phyloP scores from a whole-genome alignment of 2,329 filamentous ascomycete species.

The Trichophyton mentagrophytes region DNA sequence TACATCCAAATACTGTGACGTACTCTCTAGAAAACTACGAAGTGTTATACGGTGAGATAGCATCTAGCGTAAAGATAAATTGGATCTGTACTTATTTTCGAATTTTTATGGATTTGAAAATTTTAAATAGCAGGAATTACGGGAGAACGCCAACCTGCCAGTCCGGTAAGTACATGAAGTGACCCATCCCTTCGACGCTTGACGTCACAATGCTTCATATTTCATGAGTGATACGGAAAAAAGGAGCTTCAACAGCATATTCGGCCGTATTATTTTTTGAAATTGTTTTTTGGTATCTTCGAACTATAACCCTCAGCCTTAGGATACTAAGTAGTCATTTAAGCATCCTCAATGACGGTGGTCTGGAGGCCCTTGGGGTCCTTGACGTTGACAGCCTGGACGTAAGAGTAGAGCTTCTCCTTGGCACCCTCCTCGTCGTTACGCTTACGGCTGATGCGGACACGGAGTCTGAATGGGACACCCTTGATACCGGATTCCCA shows the following conservation, averaged over 20 bases:
- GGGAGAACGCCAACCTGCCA: slow-evolving; percentile 1
- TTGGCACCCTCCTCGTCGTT: slow-evolving; percentile 99
- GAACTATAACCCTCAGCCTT: neutral
- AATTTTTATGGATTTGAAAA: neutral
- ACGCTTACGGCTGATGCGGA: slow-evolving; percentile 98
- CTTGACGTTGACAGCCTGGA: slow-evolving; percentile 99
- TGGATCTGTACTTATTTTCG: neutral
- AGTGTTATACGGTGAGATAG: neutral
- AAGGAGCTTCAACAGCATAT: neutral
- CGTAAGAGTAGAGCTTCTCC: slow-evolving; percentile 99
- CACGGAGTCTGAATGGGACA: slow-evolving; percentile 89
- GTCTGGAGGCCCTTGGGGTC: slow-evolving; percentile 96
- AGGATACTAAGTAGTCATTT: slow-evolving; percentile 19
- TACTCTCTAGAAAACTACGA: too few relatives aligned
- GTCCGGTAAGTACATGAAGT: neutral
- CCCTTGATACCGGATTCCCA: slow-evolving; percentile 99
- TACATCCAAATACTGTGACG: neutral
- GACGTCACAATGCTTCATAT: neutral
- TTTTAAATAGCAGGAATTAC: neutral
- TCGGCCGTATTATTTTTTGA: neutral
- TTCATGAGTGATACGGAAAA: neutral
- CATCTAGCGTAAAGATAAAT: neutral
- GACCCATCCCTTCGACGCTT: neutral
- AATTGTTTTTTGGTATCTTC: neutral
- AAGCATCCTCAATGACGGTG: slow-evolving; percentile 62